Evolutionary conservation across 73 alveolate genomes (phyloP), one percentile per base, ranked within the genome.

Genomic region (Effrenium voratum): DNA sequence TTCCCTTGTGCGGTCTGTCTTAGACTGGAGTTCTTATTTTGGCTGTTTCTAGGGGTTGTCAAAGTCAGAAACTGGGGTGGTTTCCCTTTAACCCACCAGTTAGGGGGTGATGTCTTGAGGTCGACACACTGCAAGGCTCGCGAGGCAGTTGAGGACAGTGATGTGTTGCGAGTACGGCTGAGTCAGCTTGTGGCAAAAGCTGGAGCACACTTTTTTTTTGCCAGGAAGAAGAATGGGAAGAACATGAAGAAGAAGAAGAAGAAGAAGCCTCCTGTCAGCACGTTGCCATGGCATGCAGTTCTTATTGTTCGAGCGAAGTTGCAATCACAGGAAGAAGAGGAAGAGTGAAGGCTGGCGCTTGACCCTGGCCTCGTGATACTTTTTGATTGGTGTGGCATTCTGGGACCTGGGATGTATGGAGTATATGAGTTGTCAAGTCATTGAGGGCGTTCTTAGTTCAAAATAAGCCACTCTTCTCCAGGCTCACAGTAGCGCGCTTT

Each of bases 201-300:
- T 52, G 63, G 19, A 8, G 26, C 63, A 52, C 8, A 52, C 19
- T 19, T 52, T 12, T 19, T 8, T 52, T 52, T 52, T 19, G 63
- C 19, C 63, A 52, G 91, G 91, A 81, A 81, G 91, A 81, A 81
- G 91, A 81, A 81, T 81, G 91, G 91, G 91, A 81, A 81, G 91
- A 81, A 81, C 91, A 32, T 24, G 91, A 81, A 81, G 91, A 81
- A 76, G 86, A 77, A 81, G 91, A 81, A 76, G 86, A 77, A 41
- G 77, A 57, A 57, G 72, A 22, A 22, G 28, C n/a, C 28, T 57
- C 72, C 72, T 57, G 16, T 22, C n/a, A 22, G 72, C 72, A 1
- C 72, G 0, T 22, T n/a, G 0, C 16, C 28, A 22, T 57, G 72
- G 16, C 28, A 30, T 22, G 28, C 0, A 57, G 72, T 30, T 22